phyloP scores from a whole-genome alignment of 1,284 basidiomycete species.

The Ceratobasidium theobromae region DNA sequence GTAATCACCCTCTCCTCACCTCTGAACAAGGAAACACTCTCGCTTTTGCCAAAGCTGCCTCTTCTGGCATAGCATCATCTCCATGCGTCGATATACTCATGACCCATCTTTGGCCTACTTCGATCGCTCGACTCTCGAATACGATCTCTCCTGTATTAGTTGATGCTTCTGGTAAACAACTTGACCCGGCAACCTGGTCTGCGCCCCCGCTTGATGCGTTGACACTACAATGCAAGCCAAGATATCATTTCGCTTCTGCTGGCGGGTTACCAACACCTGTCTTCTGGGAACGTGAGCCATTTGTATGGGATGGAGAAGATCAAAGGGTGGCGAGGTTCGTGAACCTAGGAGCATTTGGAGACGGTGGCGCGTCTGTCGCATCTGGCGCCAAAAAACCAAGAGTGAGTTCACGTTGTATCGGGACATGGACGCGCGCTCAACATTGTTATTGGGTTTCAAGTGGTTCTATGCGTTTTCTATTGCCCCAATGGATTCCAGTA shows the following conservation, averaged over 20 bases:
- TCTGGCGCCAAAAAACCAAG: slow-evolving; percentile 73
- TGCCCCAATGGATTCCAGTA: slow-evolving; percentile 44
- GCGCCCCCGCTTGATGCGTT: slow-evolving; percentile 68
- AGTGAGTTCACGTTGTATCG: slow-evolving; percentile 50
- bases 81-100: slow-evolving; percentile 80
- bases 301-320: slow-evolving; percentile 72
- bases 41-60: slow-evolving; percentile 62
- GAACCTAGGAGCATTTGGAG: slow-evolving; percentile 83
- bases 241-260: slow-evolving; percentile 75
- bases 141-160: slow-evolving; percentile 47
- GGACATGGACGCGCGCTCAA: not conserved
- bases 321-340: slow-evolving; percentile 72
- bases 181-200: slow-evolving; percentile 49
- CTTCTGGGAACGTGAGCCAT: slow-evolving; percentile 95
- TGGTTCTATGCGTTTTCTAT: slow-evolving; percentile 81
- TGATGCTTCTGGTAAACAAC: slow-evolving; percentile 30
- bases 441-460: slow-evolving; percentile 44
- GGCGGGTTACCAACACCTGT: slow-evolving; percentile 52
- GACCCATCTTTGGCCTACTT: slow-evolving; percentile 75
- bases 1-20: slow-evolving; percentile 29
- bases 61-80: slow-evolving; percentile 42
- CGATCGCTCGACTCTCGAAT: slow-evolving; percentile 65
- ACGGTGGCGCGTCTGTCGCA: slow-evolving; percentile 45
- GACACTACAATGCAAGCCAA: slow-evolving; percentile 63
- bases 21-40: slow-evolving; percentile 49